Base-by-base conservation (phyloP, 2,329 filamentous ascomycete species). In the Sporothrix inflata region DNA sequence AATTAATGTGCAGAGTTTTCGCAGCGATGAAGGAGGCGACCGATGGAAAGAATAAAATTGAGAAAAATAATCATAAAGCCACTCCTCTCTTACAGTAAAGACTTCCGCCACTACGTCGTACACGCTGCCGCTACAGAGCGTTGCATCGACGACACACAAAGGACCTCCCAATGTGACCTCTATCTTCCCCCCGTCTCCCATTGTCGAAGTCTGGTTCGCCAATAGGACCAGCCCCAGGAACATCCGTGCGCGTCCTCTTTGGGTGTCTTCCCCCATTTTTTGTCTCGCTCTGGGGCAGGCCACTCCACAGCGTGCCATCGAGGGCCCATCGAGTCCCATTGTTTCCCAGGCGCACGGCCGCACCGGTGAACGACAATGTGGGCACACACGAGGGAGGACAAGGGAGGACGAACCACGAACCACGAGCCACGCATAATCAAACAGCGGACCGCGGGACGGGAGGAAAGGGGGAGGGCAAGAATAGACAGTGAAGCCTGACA, bases 181-280 rank as follows among this genome's bases (percentile, higher is more conserved):
- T 34, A 7, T 51, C 47, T n/a, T 51, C 47, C 4, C 19, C 19
- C 47, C 16, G 19, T 11, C 24, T 24, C n/a, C 19, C 21, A 34
- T 34, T 34, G 30, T 19, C 9, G 8, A n/a, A 60, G 12, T 60
- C 30, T 60, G 55, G 55, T 60, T 60, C 27, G 9, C 55, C 27
- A 60, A 60, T 60, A 38, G 55, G 55, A 60, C 27, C 27, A 5
- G 55, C 14, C 55, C 55, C 55, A 38, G 4, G 38, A 60, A 60
- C 55, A 60, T 60, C 55, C 55, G 55, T 60, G 55, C 55, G 53
- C 27, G 27, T 57, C 27, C 27, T 53, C 21, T 24, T 24, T 34
- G 3, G 30, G 7, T 24, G 49, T 53, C n/a, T 34, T 34, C 30
- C 30, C 30, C 30, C 30, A 34, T 34, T 53, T 53, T 24, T 53